Percentiles rank a stretch among this genome's conserved stretches.
Conservation (phyloP, 225 moss, liverwort and hornwort genomes). For the Anthoceros angustus region DNA sequence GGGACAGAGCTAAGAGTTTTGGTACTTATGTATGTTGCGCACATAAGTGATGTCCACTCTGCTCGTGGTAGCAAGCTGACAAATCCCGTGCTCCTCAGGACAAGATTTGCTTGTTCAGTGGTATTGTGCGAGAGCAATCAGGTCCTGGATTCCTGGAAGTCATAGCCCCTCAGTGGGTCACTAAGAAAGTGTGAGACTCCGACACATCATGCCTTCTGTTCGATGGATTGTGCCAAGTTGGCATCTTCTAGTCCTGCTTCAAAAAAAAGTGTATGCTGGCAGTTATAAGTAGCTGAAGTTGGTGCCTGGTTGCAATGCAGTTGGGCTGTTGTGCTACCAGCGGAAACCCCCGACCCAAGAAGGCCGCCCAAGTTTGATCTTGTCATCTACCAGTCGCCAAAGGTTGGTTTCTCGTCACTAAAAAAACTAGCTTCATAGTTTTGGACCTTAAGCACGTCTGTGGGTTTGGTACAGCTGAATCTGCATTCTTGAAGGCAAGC, state of each 20-base stretch:
- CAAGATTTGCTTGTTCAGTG: constrained; percentile 68
- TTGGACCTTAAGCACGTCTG: constrained; percentile 3
- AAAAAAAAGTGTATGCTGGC: neutral
- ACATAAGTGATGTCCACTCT: neutral
- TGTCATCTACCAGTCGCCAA: constrained; percentile 77
- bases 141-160: constrained; percentile 71
- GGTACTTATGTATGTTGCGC: constrained; percentile 1
- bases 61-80: neutral
- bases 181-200: constrained; percentile 66
- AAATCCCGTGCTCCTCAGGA: constrained; percentile 27
- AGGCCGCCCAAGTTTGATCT: constrained; percentile 60
- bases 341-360: constrained; percentile 39
- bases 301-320: constrained; percentile 15
- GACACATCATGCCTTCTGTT: neutral
- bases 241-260: neutral
- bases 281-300: constrained; percentile 4
- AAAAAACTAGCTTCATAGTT: constrained; percentile 1
- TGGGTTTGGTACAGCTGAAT: too few relatives aligned
- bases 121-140: constrained; percentile 66
- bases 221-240: neutral
- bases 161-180: constrained; percentile 48
- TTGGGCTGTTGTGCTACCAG: constrained; percentile 77
- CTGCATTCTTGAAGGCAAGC: too few relatives aligned
- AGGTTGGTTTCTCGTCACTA: constrained; percentile 29
- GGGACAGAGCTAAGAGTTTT: neutral